These are phyloP conservation scores for Penicillium occitanis DNA, from an alignment of 2,329 filamentous ascomycete genomes.

Conservation along the genomic window DNA sequence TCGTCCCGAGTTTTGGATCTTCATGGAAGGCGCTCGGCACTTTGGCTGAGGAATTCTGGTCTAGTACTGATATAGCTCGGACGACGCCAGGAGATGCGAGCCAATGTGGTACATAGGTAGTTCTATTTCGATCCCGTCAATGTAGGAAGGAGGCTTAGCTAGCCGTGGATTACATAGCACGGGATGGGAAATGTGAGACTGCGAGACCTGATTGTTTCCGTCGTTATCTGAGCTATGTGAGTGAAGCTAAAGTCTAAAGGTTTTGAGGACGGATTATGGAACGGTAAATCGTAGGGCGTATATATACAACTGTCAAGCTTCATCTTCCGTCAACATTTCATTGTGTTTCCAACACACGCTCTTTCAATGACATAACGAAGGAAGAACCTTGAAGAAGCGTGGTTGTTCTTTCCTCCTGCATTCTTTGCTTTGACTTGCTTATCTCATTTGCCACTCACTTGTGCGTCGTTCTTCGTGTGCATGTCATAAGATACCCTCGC, in stretches of 20 bases:
- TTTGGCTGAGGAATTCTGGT: background rate
- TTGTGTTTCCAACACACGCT: background rate
- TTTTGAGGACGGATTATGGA: background rate
- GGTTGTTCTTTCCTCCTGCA: background rate
- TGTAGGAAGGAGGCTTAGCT: conserved; percentile 3
- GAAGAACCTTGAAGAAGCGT: background rate
- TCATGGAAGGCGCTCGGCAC: background rate
- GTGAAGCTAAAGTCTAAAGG: background rate
- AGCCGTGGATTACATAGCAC: background rate
- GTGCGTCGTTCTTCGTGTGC: background rate
- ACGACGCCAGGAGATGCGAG: background rate
- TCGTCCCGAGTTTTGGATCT: background rate
- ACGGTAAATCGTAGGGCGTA: background rate
- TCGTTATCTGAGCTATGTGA: background rate
- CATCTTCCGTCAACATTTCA: background rate
- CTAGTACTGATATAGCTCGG: background rate
- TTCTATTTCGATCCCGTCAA: conserved; percentile 5
- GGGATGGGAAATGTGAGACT: background rate
- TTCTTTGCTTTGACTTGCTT: conserved; percentile 13
- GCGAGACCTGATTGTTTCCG: background rate
- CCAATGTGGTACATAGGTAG: background rate
- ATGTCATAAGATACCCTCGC: conserved; percentile 15
- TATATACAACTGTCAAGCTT: conserved; percentile 5
- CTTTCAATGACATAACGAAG: conserved; percentile 2
- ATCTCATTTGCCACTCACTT: conserved; percentile 17